Percentiles rank a stretch among this genome's conserved stretches.
These are phyloP conservation scores for Amphichorda felina DNA, from an alignment of 2,329 filamentous ascomycete genomes.

Conservation along the genomic window DNA sequence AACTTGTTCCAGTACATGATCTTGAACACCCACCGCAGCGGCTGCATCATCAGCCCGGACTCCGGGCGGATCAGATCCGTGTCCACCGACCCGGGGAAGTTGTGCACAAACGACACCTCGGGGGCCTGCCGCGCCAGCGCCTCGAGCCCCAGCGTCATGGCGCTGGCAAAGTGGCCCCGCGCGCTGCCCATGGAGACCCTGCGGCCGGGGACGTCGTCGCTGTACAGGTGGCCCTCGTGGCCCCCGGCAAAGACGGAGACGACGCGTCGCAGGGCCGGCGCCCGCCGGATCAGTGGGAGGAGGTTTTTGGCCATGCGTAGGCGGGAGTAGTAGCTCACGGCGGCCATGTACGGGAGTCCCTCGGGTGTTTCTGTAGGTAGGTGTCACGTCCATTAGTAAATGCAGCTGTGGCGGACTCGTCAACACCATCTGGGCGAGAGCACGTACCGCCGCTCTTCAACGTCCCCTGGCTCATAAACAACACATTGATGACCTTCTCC, in stretches of 20 bases:
- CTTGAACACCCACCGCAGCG: slow-evolving; percentile 6
- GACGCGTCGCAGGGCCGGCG: slow-evolving; percentile 9
- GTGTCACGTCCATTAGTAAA: too few relatives aligned
- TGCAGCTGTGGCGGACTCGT: too few relatives aligned
- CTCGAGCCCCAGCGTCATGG: slow-evolving; percentile 13
- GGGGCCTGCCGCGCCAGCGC: slow-evolving; percentile 9
- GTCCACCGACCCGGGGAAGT: slow-evolving; percentile 15
- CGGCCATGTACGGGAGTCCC: slow-evolving; percentile 38
- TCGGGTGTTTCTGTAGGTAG: slow-evolving; percentile 37
- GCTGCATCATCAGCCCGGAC: slow-evolving; percentile 8
- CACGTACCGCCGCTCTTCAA: slow-evolving; percentile 10
- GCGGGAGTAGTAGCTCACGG: slow-evolving; percentile 44
- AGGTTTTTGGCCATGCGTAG: slow-evolving; percentile 44
- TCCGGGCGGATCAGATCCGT: slow-evolving; percentile 11
- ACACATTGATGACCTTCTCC: slow-evolving; percentile 30
- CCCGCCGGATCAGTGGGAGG: slow-evolving; percentile 34
- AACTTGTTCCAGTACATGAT: slow-evolving; percentile 4
- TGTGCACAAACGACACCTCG: slow-evolving; percentile 15
- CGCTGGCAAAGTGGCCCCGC: slow-evolving; percentile 11
- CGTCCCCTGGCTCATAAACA: slow-evolving; percentile 31
- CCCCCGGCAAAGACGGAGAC: slow-evolving; percentile 13
- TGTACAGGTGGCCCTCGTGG: slow-evolving; percentile 7
- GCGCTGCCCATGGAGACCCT: slow-evolving; percentile 8
- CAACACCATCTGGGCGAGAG: too few relatives aligned
- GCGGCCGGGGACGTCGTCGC: slow-evolving; percentile 11